Evolutionary conservation across 2,329 filamentous ascomycete species (phyloP).

Genomic region (Colletotrichum truncatum): DNA sequence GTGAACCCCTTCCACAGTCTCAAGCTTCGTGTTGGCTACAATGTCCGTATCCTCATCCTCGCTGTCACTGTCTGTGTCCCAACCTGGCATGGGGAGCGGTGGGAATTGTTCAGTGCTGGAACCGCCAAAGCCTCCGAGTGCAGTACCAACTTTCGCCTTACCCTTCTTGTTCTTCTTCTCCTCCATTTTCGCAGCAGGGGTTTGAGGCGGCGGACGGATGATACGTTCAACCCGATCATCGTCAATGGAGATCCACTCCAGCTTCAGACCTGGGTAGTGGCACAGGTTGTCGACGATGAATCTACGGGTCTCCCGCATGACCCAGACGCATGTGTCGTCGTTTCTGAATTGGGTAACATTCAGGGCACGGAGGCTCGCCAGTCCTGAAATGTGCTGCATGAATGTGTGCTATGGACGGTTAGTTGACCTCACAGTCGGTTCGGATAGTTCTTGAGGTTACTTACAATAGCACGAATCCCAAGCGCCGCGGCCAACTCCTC

Average conservation of each 20-base stretch:
- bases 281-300: conserved; percentile 68
- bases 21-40: conserved; percentile 41
- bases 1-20: conserved; percentile 47
- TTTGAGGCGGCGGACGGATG: conserved; percentile 47
- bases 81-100: conserved; percentile 35
- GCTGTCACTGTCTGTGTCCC: conserved; percentile 43
- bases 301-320: conserved; percentile 64
- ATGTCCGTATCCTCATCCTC: conserved; percentile 41
- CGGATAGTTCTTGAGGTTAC: conserved; percentile 35
- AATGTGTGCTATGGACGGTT: conserved; percentile 59
- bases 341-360: conserved; percentile 64
- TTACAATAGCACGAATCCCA: conserved; percentile 63
- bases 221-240: conserved; percentile 60
- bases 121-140: conserved; percentile 10
- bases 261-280: conserved; percentile 62
- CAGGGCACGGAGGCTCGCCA: conserved; percentile 61
- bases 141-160: conserved; percentile 32
- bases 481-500: conserved; percentile 66
- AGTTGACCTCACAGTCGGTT: background rate
- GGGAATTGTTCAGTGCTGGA: conserved; percentile 35
- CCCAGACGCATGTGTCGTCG: conserved; percentile 65
- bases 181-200: conserved; percentile 38
- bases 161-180: conserved; percentile 32
- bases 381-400: conserved; percentile 60
- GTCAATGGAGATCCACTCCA: conserved; percentile 68